Percentiles rank a stretch among this genome's conserved stretches.
Evolutionary conservation across 2,329 filamentous ascomycete species (phyloP).

Genomic region (Meredithiella fracta): DNA sequence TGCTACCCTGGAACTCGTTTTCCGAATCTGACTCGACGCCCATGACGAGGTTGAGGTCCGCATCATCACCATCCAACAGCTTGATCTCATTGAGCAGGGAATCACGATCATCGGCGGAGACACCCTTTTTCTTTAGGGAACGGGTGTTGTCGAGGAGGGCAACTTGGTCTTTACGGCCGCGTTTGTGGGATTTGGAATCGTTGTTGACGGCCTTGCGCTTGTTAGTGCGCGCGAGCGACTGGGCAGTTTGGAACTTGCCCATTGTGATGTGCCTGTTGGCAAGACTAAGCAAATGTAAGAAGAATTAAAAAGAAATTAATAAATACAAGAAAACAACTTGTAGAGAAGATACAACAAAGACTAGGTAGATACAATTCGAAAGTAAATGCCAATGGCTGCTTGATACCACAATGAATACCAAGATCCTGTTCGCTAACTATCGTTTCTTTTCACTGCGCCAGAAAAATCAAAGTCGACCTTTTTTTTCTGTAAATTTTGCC

Average conservation of each 20-base stretch:
- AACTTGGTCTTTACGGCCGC: constrained; percentile 2
- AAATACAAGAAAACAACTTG: neutral
- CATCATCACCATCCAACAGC: constrained; percentile 47
- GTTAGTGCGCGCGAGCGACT: constrained; percentile 15
- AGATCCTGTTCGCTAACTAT: too few relatives aligned
- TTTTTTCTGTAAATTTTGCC: constrained; percentile 13
- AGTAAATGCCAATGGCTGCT: neutral
- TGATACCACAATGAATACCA: too few relatives aligned
- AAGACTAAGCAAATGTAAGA: neutral
- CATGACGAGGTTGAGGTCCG: constrained; percentile 44
- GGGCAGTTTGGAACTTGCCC: constrained; percentile 13
- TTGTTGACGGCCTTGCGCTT: constrained; percentile 14
- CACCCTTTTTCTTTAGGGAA: constrained; percentile 7
- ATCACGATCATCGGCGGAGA: constrained; percentile 17
- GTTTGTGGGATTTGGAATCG: constrained; percentile 12
- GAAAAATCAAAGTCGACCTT: neutral
- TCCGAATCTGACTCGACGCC: constrained; percentile 29
- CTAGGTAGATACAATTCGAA: too few relatives aligned
- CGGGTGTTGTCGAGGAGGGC: constrained; percentile 1
- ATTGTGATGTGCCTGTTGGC: neutral
- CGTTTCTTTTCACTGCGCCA: neutral
- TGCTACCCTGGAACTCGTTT: constrained; percentile 21
- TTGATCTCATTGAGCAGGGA: constrained; percentile 45
- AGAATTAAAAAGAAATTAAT: neutral
- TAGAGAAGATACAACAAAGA: too few relatives aligned